These are phyloP conservation scores for Staphylotrichum longicolle DNA, from an alignment of 495 filamentous ascomycete genomes.

Conservation along the genomic window DNA sequence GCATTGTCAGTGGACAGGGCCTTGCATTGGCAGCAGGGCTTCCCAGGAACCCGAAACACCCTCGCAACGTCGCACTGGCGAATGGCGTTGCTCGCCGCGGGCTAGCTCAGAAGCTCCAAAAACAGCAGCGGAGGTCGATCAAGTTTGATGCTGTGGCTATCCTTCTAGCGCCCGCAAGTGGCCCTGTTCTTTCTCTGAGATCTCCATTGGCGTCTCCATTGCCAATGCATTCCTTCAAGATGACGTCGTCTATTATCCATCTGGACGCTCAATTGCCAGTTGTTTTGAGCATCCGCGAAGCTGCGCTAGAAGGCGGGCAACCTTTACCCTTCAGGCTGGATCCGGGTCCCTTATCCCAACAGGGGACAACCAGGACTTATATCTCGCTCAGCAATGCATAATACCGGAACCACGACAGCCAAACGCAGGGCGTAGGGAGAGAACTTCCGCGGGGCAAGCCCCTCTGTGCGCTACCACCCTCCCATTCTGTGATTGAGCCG, in stretches of 20 bases:
- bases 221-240: conserved; percentile 4
- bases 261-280: neutral
- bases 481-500: neutral
- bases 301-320: no score
- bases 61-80: neutral
- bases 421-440: conserved; percentile 2
- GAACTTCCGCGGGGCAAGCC: conserved; percentile 2
- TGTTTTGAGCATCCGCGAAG: neutral
- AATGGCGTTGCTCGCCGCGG: neutral
- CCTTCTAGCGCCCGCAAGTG: conserved; percentile 4
- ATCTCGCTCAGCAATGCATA: conserved; percentile 25
- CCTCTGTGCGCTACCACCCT: conserved; percentile 7
- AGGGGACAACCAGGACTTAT: conserved; percentile 14
- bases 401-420: conserved; percentile 17
- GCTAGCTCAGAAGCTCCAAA: conserved; percentile 1
- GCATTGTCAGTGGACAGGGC: conserved; percentile 13
- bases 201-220: neutral
- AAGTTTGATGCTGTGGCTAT: neutral
- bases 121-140: conserved; percentile 8
- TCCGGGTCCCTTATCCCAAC: neutral
- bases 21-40: conserved; percentile 7
- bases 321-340: neutral
- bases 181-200: neutral
- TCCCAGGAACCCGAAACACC: conserved; percentile 10
- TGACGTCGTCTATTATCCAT: conserved; percentile 9